Conservation (phyloP, 2,329 filamentous ascomycete genomes). For the Epichloe aotearoae region DNA sequence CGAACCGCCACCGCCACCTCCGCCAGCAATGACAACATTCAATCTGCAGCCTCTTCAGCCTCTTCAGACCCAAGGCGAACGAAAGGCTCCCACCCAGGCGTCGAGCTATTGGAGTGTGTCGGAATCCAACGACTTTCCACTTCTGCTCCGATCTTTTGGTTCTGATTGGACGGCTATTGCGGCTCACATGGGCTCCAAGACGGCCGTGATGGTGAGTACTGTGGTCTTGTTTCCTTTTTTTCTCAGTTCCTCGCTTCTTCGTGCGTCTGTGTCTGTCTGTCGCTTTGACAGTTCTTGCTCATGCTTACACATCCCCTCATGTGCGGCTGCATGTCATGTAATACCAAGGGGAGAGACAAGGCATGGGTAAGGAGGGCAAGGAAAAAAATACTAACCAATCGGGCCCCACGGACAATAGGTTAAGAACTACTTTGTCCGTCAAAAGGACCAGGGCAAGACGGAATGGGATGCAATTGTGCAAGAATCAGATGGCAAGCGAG, state of each 20-base stretch:
- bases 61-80: conserved; percentile 30
- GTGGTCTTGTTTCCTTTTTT: not conserved
- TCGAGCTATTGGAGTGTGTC: conserved; percentile 84
- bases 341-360: not conserved
- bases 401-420: conserved; percentile 34
- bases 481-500: conserved; percentile 44
- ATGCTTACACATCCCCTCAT: not conserved
- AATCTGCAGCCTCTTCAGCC: conserved; percentile 28
- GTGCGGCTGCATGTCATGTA: not conserved
- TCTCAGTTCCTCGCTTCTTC: not conserved
- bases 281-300: not conserved
- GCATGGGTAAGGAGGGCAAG: not conserved
- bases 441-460: conserved; percentile 44
- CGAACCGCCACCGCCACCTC: conserved; percentile 34
- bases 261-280: not conserved
- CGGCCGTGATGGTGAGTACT: conserved; percentile 62
- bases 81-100: conserved; percentile 42
- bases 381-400: not conserved
- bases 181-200: conserved; percentile 70
- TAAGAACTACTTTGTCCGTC: conserved; percentile 54
- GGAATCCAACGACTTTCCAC: conserved; percentile 65
- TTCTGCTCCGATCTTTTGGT: conserved; percentile 59
- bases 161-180: conserved; percentile 69
- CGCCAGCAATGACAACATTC: conserved; percentile 35
- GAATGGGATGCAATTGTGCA: conserved; percentile 48